phyloP scores from a whole-genome alignment of 805 yeast genomes.

The Kluyveromyces siamensis region DNA sequence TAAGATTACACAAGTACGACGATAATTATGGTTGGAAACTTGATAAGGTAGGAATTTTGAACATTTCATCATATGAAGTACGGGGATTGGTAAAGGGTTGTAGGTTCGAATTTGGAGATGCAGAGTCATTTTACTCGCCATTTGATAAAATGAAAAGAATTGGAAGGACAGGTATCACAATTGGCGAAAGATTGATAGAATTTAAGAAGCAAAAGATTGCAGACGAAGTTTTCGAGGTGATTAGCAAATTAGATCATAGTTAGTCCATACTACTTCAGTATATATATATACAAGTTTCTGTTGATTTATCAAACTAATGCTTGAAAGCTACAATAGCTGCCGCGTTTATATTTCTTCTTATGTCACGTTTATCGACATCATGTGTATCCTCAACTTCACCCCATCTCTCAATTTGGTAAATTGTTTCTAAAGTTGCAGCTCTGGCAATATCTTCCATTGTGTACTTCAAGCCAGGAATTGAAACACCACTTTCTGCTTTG shows the following conservation, averaged over 20 bases:
- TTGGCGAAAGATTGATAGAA: slow-evolving; percentile 17
- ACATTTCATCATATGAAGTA: slow-evolving; percentile 16
- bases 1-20: slow-evolving; percentile 13
- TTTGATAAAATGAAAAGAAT: slow-evolving; percentile 15
- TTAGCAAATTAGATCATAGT: slow-evolving; percentile 3
- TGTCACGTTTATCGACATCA: slow-evolving; percentile 90
- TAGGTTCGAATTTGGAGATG: slow-evolving; percentile 10
- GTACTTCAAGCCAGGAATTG: slow-evolving; percentile 26
- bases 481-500: slow-evolving; percentile 12
- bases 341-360: slow-evolving; percentile 71
- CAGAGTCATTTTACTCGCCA: slow-evolving; percentile 7
- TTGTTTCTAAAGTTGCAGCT: slow-evolving; percentile 72
- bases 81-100: slow-evolving; percentile 11
- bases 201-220: slow-evolving; percentile 18
- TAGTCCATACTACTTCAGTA: too few relatives aligned
- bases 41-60: slow-evolving; percentile 10
- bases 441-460: slow-evolving; percentile 64
- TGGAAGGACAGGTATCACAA: slow-evolving; percentile 22
- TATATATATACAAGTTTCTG: neutral
- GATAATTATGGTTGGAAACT: slow-evolving; percentile 16
- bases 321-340: slow-evolving; percentile 53
- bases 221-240: slow-evolving; percentile 17
- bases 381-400: slow-evolving; percentile 99
- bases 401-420: slow-evolving; percentile 84
- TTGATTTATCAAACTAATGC: neutral